Evolutionary conservation across 306 rosid species (phyloP), one percentile per base, ranked within the genome.

Genomic region (Lablab purpureus): DNA sequence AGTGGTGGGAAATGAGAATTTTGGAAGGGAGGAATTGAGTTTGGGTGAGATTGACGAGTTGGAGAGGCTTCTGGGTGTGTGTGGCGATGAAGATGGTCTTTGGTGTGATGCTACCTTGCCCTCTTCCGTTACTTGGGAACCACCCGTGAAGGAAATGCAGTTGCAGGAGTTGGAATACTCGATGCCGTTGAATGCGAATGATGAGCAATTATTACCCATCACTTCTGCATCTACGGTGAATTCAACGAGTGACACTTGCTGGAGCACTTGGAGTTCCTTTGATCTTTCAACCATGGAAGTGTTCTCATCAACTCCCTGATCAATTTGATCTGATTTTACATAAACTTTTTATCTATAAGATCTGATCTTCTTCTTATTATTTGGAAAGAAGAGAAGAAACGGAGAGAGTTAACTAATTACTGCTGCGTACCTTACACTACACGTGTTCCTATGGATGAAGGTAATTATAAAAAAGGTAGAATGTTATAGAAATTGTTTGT

Each of bases 191-290:
- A 68, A 69, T 34, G 77, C 59, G 2, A 74, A 30, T 14, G 12
- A 65, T 25, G 78, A 41, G 25, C 80, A 80, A 15, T 64, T 68
- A 27, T 59, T 81, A 51, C 85, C 74, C n/a, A 12, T 74, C 10
- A 40, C 11, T 65, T 70, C 86, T 11, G 36, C 81, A 40, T 66
- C 84, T 7, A 40, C 49, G 17, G 5, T 43, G 15, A 13, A 43
- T 12, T 43, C 83, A 3, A 28, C 51, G 43, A 82, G 83, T 63
- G 14, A 60, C 1, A 65, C 4, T 12, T 74, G 76, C 45, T 92
- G 94, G 93, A 77, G 40, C 51, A 62, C 62, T 77, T 91, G 97
- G 97, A 81, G 82, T 75, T 83, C 87, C 78, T 89, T 86, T 17
- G 97, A 92, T 83, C 75, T 87, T 79, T 82, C 92, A 7, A 79